Base-by-base conservation (phyloP, 371 early-diverging fungal genomes). In the Zancudomyces culisetae region DNA sequence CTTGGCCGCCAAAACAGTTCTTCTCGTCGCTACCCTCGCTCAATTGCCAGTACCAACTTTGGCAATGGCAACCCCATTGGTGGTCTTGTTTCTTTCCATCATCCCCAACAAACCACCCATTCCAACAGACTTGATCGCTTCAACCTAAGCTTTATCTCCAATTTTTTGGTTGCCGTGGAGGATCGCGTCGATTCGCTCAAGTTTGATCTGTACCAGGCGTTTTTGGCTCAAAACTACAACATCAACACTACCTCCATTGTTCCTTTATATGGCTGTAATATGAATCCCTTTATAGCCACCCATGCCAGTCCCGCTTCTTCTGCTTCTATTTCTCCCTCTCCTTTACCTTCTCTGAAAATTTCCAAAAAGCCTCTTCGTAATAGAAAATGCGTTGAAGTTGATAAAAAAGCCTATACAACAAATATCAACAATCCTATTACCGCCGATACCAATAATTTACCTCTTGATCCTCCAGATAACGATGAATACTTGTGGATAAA, bases 271-370 rank as follows among this genome's bases (percentile, higher is more conserved):
- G 78, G 86, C 50, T 76, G 79, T 41, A 60, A 69, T 23, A 71
- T 75, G 47, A 88, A 88, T 60, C 81, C 85, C 1, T 77, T 81
- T 72, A 69, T 87, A 47, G 74, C 84, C 1, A 79, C 87, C 0
- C 71, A 85, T 3, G 81, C 83, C 0, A 84, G 86, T 58, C 80
- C 83, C 75, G 70, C 73, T 26, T 69, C 76, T 46, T 75, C 76
- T 28, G 80, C 83, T 18, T 69, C 81, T 27, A 66, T 78, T 1
- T 56, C 86, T 23, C 67, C 75, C 21, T 57, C 85, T 8, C 82
- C 81, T 50, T 54, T 74, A 29, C 66, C 70, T 45, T 76, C 73
- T 51, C 59, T 88, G 49, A 71, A 83, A 19, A 71, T 75, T 6
- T 83, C 22, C 22, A 21, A 24, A 8, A 21, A 24, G 15, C 28